These are phyloP conservation scores for Polytrichum formosum DNA, from an alignment of 225 moss, liverwort and hornwort genomes.

Conservation along the genomic window DNA sequence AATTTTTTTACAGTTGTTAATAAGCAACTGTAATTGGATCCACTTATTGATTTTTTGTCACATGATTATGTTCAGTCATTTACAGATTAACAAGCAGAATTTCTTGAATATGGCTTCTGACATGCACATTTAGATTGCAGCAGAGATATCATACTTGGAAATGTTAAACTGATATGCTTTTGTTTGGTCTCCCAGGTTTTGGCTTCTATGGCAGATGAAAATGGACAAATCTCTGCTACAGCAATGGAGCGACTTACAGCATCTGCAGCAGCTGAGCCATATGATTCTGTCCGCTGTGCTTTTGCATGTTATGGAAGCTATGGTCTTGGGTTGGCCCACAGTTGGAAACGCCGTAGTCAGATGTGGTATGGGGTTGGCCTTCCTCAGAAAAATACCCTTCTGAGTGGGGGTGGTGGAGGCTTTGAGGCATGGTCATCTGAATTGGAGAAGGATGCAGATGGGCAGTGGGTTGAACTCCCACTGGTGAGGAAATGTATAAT, in stretches of 20 bases:
- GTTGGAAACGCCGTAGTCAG: constrained; percentile 85
- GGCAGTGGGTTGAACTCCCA: constrained; percentile 74
- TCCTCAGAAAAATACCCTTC: constrained; percentile 38
- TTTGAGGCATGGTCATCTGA: constrained; percentile 63
- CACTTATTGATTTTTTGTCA: too few species aligned
- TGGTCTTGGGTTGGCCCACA: constrained; percentile 66
- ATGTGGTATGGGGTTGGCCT: constrained; percentile 98
- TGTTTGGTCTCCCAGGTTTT: constrained; percentile 39
- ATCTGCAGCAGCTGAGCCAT: constrained; percentile 86
- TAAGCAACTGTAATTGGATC: too few species aligned
- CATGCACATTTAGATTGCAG: too few species aligned
- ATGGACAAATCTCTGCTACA: constrained; percentile 74
- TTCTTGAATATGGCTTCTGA: too few species aligned
- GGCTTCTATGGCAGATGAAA: constrained; percentile 84
- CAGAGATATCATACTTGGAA: too few species aligned
- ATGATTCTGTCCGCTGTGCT: constrained; percentile 86
- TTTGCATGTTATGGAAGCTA: constrained; percentile 88
- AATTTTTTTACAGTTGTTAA: too few species aligned
- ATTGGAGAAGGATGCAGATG: constrained; percentile 66
- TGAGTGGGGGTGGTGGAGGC: constrained; percentile 73
- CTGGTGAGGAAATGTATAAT: constrained; percentile 71
- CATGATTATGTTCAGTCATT: too few species aligned
- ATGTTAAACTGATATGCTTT: neutral
- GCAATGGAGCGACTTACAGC: constrained; percentile 89
- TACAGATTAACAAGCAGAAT: too few species aligned